These are phyloP conservation scores for Rhodofomes roseus DNA, from an alignment of 1,284 basidiomycete genomes.

Conservation along the genomic window DNA sequence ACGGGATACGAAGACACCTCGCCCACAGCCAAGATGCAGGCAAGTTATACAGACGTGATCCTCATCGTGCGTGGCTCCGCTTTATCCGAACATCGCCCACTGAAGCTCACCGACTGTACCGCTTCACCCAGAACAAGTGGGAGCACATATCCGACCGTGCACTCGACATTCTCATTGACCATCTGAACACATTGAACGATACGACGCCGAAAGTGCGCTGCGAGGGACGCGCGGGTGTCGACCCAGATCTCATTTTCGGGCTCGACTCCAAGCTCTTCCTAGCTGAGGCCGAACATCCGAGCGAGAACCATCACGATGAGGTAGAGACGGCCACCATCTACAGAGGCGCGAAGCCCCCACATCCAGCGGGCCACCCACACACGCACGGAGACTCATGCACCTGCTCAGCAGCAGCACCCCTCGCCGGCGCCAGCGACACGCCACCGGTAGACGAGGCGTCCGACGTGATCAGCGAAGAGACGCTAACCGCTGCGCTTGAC, in stretches of 20 bases:
- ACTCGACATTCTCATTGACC: constrained; percentile 80
- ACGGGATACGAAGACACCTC: constrained; percentile 86
- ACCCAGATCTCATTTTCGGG: constrained; percentile 78
- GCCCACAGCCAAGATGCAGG: constrained; percentile 87
- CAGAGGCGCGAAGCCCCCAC: constrained; percentile 30
- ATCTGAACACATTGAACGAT: constrained; percentile 87
- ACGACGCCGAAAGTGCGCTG: constrained; percentile 80
- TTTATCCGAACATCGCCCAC: not conserved
- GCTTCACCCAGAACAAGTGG: constrained; percentile 73
- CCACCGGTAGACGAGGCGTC: not conserved
- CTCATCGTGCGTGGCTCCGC: constrained; percentile 60
- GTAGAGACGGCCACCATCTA: constrained; percentile 74
- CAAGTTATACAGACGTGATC: constrained; percentile 89
- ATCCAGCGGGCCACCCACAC: constrained; percentile 27
- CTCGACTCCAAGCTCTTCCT: constrained; percentile 75
- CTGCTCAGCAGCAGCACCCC: not conserved
- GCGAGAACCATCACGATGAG: constrained; percentile 64
- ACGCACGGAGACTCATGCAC: constrained; percentile 17
- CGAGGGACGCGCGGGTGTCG: constrained; percentile 59
- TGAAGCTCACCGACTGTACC: not conserved
- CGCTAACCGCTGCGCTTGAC: constrained; percentile 43
- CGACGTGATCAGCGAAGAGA: constrained; percentile 22
- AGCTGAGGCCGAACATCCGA: constrained; percentile 16
- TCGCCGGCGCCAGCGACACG: not conserved
- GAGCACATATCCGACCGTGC: constrained; percentile 75